Evolutionary conservation across 345 rosid species (phyloP), one percentile per base, ranked within the genome.

Genomic region (Eucalyptus leucophloia): DNA sequence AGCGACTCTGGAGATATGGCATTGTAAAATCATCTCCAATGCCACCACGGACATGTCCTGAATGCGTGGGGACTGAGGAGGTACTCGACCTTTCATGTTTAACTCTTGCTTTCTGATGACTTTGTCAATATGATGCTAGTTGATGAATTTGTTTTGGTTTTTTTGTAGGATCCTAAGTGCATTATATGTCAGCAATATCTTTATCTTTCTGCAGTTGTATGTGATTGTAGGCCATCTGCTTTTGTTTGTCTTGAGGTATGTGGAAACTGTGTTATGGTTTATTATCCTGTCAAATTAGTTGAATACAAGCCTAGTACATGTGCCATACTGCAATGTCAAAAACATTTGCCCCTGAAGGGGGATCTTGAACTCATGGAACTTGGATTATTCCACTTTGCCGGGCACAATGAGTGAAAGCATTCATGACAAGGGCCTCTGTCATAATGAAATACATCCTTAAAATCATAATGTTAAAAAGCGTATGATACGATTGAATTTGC

Each of bases 241-340:
- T 96, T 89, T 91, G 97, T 93, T 87, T 98, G 99, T 93, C 93
- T 98, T 90, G 98, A 96, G 99, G 99, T 98, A 94, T 88, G 92
- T 77, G 47, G 45, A 77, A 80, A n/a, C 49, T 87, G 42, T 65
- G 42, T 37, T 87, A 51, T 91, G 26, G 51, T 87, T 81, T 30
- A 60, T 26, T 26, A 19, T 50, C 81, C 86, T 88, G 86, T 34
- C 81, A 77, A 42, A 19, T 77, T 40, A 40, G 85, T 77, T 11
- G 28, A 77, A 77, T 21, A 77, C 47, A 40, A 40, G 47, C 85
- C 47, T 40, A 77, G 30, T 77, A 77, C 47, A 40, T 40, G 28
- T 77, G 85, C 47, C 42, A 11, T 77, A 40, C 47, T 40, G 47
- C 30, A 77, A 77, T 77, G 45, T 77, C 85, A 40, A 21, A 6